phyloP scores from a whole-genome alignment of 192 early-diverging fungal genomes.

The Backusella liffmaniae region DNA sequence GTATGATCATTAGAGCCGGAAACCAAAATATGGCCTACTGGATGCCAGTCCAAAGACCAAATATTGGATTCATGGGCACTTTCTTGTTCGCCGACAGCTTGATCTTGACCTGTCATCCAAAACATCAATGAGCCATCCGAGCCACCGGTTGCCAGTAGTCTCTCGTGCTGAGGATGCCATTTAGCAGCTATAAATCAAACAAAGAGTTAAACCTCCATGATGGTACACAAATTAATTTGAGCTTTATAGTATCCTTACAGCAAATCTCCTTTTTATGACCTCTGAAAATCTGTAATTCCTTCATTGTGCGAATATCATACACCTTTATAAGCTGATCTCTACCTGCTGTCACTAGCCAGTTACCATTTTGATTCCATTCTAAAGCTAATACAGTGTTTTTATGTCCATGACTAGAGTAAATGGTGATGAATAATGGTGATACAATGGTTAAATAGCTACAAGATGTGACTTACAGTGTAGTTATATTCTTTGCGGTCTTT shows the following conservation, averaged over 20 bases:
- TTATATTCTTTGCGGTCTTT: conserved; percentile 79
- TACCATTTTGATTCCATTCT: conserved; percentile 96
- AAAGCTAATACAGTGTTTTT: conserved; percentile 89
- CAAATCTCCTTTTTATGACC: conserved; percentile 89
- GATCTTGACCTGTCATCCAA: conserved; percentile 78
- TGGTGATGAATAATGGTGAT: neutral
- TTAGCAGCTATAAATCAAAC: conserved; percentile 55
- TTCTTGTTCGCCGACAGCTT: conserved; percentile 47
- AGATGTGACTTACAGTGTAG: conserved; percentile 66
- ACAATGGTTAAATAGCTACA: neutral
- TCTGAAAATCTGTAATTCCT: conserved; percentile 82
- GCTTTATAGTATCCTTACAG: conserved; percentile 45
- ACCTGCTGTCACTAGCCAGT: conserved; percentile 91
- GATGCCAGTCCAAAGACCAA: conserved; percentile 98
- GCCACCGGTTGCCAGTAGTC: conserved; percentile 86
- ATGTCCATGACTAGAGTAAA: conserved; percentile 72
- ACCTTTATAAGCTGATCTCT: conserved; percentile 90
- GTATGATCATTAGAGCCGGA: conserved; percentile 96
- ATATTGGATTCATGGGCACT: conserved; percentile 86
- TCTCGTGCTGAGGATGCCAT: conserved; percentile 96
- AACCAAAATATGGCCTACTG: conserved; percentile 91
- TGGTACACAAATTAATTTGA: neutral
- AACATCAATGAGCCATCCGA: conserved; percentile 83
- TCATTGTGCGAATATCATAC: conserved; percentile 94
- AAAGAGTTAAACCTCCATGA: neutral